Evolutionary conservation across 495 filamentous ascomycete genomes (phyloP).

Genomic region (Talaromyces wortmannii): DNA sequence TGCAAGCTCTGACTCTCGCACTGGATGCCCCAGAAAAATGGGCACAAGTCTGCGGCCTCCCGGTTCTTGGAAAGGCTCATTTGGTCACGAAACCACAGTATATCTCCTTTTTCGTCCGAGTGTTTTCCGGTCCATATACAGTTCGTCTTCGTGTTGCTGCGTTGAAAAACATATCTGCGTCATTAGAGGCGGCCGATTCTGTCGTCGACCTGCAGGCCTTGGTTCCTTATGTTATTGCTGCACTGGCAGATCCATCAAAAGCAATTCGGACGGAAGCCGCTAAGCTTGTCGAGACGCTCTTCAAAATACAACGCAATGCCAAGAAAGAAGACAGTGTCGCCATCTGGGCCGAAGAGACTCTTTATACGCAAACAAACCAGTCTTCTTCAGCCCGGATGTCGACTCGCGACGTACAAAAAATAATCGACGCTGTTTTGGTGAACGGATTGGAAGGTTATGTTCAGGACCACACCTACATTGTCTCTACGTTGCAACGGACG

Average conservation of each 20-base stretch:
- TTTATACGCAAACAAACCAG: slow-evolving; percentile 50
- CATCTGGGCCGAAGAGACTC: slow-evolving; percentile 43
- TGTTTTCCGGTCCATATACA: slow-evolving; percentile 68
- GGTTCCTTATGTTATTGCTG: slow-evolving; percentile 67
- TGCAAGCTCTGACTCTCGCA: slow-evolving; percentile 55
- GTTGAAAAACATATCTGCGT: slow-evolving; percentile 48
- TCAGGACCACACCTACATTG: slow-evolving; percentile 61
- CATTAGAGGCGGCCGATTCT: slow-evolving; percentile 39
- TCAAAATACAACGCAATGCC: slow-evolving; percentile 37
- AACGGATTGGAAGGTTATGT: slow-evolving; percentile 76
- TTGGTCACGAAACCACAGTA: slow-evolving; percentile 57
- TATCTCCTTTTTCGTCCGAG: slow-evolving; percentile 66
- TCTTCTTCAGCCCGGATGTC: slow-evolving; percentile 53
- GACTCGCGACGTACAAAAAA: slow-evolving; percentile 42
- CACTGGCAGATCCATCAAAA: slow-evolving; percentile 64
- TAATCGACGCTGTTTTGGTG: slow-evolving; percentile 58
- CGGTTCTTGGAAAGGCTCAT: slow-evolving; percentile 47
- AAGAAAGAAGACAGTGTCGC: slow-evolving; percentile 19
- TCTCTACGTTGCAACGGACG: slow-evolving; percentile 47
- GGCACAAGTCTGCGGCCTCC: slow-evolving; percentile 48
- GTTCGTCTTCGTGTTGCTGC: slow-evolving; percentile 60
- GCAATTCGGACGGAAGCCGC: slow-evolving; percentile 70
- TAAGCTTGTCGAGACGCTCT: slow-evolving; percentile 46
- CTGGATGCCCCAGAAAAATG: slow-evolving; percentile 42
- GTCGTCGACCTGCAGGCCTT: slow-evolving; percentile 68